Base-by-base conservation (phyloP, 176 grass and related monocot species). In the Thinopyrum elongatum region DNA sequence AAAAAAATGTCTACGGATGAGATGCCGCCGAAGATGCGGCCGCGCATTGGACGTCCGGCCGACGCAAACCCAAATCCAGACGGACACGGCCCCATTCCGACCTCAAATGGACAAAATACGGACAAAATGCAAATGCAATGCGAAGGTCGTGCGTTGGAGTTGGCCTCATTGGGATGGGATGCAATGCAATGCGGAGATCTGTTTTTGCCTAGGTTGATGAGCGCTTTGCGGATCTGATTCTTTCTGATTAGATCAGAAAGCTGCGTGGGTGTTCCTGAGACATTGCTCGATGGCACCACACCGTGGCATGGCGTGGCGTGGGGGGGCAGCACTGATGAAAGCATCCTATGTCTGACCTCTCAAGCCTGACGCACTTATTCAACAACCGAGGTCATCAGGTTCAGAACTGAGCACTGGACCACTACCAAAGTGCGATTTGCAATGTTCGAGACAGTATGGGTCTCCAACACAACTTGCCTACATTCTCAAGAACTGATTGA, bases 301-400 rank as follows among this genome's bases (percentile, higher is more conserved):
- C 41, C 49, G 13, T 60, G 47, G 70, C 30, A 12, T 30, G 36
- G 38, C 70, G 25, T 47, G 41, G 80, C 47, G 60, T 66, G 64
- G 28, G 19, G 15, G 29, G 23, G 72, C 70, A 68, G 59, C 36
- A 39, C 12, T 1, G 53, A 23, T 30, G 49, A 6, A 69, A 85
- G 83, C 8, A 86, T 82, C 78, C 68, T 14, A 85, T 85, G 76
- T 44, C 58, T 77, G 28, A 53, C 49, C 49, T 57, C 53, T 57
- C 7, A 10, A 46, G 2, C 1, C 12, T 10, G 35, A 57, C 53
- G 19, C 53, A 57, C 19, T 57, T 57, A 7, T 57, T 57, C 51
- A 66, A 25, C 23, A 66, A 57, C 26, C 26, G 27, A 77, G 74
- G 74, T 77, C 47, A 4, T 4, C 9, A 63, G 60, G 21, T 8